Conservation (phyloP, 2,329 filamentous ascomycete genomes). For the Pyricularia grisea region DNA sequence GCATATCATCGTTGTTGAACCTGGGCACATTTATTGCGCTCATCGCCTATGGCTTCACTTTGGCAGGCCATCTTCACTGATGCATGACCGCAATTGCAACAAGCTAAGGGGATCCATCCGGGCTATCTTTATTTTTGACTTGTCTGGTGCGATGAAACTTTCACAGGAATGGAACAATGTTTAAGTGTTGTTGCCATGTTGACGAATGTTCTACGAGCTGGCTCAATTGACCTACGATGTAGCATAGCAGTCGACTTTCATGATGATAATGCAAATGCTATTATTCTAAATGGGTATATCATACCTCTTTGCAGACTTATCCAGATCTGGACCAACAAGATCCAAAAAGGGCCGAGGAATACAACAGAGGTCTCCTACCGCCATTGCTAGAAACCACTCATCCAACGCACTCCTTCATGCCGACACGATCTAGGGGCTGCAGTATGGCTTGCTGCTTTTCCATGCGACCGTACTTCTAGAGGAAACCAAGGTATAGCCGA, state of each 20-base stretch:
- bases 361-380: background rate
- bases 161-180: background rate
- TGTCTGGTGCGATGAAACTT: background rate
- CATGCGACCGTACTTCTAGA: background rate
- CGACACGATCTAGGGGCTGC: background rate
- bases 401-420: background rate
- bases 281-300: background rate
- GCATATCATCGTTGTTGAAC: constrained; percentile 72
- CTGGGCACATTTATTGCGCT: constrained; percentile 59
- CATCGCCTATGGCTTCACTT: constrained; percentile 66
- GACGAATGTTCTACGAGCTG: background rate
- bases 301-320: background rate
- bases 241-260: background rate
- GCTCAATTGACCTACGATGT: background rate
- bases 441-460: background rate
- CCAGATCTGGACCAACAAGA: background rate
- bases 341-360: background rate
- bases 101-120: background rate
- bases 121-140: background rate
- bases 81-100: background rate
- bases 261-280: background rate
- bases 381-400: background rate
- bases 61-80: constrained; percentile 54
- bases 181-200: background rate
- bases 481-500: background rate